phyloP scores from a whole-genome alignment of 2,329 filamentous ascomycete species.

The Penicillium decumbens region DNA sequence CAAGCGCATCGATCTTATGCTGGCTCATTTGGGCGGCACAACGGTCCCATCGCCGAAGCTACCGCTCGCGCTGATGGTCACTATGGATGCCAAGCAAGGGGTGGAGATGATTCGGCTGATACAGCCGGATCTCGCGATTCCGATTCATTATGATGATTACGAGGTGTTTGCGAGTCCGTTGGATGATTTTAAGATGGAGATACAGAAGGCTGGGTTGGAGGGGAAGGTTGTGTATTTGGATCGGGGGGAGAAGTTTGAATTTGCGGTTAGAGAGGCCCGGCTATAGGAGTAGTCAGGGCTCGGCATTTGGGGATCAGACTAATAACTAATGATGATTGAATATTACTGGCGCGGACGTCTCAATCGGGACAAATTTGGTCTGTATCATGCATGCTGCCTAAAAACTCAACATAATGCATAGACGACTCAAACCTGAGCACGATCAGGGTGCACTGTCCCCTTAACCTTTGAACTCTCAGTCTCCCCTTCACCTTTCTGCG shows the following conservation, averaged over 20 bases:
- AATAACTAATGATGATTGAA: too few species aligned
- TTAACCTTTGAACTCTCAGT: too few species aligned
- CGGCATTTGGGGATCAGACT: too few species aligned
- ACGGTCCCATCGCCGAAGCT: constrained; percentile 60
- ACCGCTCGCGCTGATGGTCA: constrained; percentile 64
- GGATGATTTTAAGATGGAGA: constrained; percentile 55
- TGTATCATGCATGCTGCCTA: too few species aligned
- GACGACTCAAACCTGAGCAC: too few species aligned
- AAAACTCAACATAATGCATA: too few species aligned
- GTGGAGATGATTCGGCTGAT: constrained; percentile 57
- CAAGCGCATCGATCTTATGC: constrained; percentile 60
- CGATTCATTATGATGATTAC: constrained; percentile 63
- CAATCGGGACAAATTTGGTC: too few species aligned
- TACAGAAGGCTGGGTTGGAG: constrained; percentile 49
- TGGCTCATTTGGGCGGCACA: constrained; percentile 62
- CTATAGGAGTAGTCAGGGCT: background rate
- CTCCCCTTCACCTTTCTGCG: too few species aligned
- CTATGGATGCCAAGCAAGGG: constrained; percentile 63
- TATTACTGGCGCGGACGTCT: too few species aligned
- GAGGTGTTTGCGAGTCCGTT: constrained; percentile 58
- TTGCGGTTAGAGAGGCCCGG: background rate
- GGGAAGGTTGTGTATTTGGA: constrained; percentile 3
- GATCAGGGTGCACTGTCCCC: too few species aligned
- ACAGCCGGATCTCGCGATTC: constrained; percentile 58
- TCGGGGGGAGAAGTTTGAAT: background rate